phyloP scores from a whole-genome alignment of 331 rosid species.

The Quercus lobata region DNA sequence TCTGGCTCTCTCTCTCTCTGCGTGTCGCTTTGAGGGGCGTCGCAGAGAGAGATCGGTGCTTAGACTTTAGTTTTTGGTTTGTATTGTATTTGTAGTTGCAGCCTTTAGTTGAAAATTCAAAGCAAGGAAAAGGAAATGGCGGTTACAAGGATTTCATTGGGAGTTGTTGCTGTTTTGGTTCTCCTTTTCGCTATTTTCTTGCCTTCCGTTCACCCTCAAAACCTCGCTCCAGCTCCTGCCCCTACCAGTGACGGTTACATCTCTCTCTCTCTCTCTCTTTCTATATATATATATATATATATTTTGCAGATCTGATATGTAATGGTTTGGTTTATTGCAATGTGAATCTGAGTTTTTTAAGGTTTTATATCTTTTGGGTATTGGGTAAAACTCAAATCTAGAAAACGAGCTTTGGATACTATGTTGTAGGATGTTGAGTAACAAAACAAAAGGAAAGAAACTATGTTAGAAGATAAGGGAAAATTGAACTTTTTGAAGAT shows the following conservation, averaged over 20 bases:
- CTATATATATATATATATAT: background rate
- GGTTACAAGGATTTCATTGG: slow-evolving; percentile 28
- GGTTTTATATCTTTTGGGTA: background rate
- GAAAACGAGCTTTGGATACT: too few relatives aligned
- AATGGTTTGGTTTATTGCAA: background rate
- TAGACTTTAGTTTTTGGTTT: background rate
- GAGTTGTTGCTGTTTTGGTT: slow-evolving; percentile 33
- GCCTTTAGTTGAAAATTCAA: background rate
- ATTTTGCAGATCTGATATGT: background rate
- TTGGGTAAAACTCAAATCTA: too few relatives aligned
- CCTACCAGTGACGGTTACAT: slow-evolving; percentile 59
- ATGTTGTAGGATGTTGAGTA: too few relatives aligned
- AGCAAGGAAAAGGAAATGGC: slow-evolving; percentile 27
- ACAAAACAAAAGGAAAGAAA: too few relatives aligned
- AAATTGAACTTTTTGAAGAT: too few relatives aligned
- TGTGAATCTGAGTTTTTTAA: background rate
- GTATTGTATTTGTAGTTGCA: background rate
- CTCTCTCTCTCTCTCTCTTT: background rate
- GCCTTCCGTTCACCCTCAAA: slow-evolving; percentile 43
- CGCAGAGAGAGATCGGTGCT: slow-evolving; percentile 33
- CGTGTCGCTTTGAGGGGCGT: slow-evolving; percentile 12
- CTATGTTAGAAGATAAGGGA: too few relatives aligned
- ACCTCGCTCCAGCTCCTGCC: slow-evolving; percentile 55
- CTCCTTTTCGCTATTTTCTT: slow-evolving; percentile 35
- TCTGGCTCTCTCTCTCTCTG: slow-evolving; percentile 36